phyloP scores from a whole-genome alignment of 176 grass and related monocot genomes.

The Triticum dicoccoides region DNA sequence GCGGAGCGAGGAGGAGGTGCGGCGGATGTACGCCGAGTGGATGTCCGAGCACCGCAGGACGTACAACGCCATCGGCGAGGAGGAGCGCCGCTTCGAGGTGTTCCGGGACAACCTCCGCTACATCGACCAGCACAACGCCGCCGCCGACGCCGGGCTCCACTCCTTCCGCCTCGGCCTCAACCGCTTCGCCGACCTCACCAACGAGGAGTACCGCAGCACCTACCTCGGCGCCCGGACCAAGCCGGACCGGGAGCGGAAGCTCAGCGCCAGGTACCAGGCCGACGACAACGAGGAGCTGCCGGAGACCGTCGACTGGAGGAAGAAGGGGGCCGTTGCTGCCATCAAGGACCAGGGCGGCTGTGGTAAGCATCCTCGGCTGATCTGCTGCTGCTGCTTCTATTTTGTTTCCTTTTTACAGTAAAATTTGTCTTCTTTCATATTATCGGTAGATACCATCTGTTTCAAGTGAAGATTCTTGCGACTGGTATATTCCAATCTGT shows the following conservation, averaged over 20 bases:
- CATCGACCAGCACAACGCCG: slow-evolving; percentile 77
- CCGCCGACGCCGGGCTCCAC: slow-evolving; percentile 68
- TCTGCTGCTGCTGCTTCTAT: background rate
- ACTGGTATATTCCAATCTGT: background rate
- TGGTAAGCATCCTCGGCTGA: slow-evolving; percentile 37
- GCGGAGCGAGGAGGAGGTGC: slow-evolving; percentile 66
- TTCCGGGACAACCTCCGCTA: slow-evolving; percentile 77
- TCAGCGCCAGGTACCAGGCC: slow-evolving; percentile 51
- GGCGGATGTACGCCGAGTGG: slow-evolving; percentile 66
- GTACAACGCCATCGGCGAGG: slow-evolving; percentile 60
- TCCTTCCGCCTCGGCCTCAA: slow-evolving; percentile 79
- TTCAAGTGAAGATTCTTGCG: background rate
- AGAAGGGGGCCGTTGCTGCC: slow-evolving; percentile 53
- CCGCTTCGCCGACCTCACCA: slow-evolving; percentile 90
- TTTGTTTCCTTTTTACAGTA: background rate
- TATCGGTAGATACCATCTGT: background rate
- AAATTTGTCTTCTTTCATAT: background rate
- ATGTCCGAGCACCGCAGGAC: slow-evolving; percentile 39
- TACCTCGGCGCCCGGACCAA: slow-evolving; percentile 57
- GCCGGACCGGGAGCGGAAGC: slow-evolving; percentile 36
- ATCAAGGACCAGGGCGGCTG: slow-evolving; percentile 91
- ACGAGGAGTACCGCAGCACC: slow-evolving; percentile 75
- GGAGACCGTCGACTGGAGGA: slow-evolving; percentile 69
- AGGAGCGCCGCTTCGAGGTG: slow-evolving; percentile 53
- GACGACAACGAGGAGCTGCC: slow-evolving; percentile 51